Evolutionary conservation across 495 filamentous ascomycete species (phyloP), one percentile per base, ranked within the genome.

Genomic region (Aspergillus coremiiformis): DNA sequence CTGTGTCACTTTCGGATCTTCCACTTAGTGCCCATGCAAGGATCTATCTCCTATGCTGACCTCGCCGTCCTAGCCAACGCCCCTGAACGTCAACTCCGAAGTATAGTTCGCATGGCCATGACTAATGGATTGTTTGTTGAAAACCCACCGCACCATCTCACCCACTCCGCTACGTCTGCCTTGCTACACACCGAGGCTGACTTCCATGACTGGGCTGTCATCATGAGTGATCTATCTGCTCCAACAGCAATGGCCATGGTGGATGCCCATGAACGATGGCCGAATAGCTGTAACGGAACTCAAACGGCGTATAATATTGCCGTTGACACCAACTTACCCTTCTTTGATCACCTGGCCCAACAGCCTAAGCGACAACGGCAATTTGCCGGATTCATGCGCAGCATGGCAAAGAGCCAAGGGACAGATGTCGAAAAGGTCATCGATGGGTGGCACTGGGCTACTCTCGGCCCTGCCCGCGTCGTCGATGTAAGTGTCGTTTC

Each of bases 21-120:
- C 23, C 5, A 27, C 0, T 49, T 48, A 20, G 58, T 70, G 1
- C 69, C 65, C 8, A 51, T 67, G 2, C 3, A 51, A 6, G 60
- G 45, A 2, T 43, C 57, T 3, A 62, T 66, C 21, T 15, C 43
- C 17, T 72, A 70, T 45, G 43, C 29, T 5, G 55, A 61, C 9
- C 42, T 72, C 15, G 66, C 69, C 7, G 24, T 26, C 1, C 23
- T 22, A 0, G 61, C 63, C 11, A 29, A 53, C 3, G 65, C 67
- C 1, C 57, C 69, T 5, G 55, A 58, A 19, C 9, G 12, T 5
- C 56, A 46, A 19, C 56, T 72, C 14, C 63, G 63, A 29, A 61
- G 42, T 35, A 51, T 72, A 4, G 37, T 47, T 0, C 64, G 69
- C 7, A 72, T 72, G 69, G 67, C 61, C 8, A 69, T 72, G 59